Base-by-base conservation (phyloP, 2,329 filamentous ascomycete genomes). In the Cytospora chrysosperma region DNA sequence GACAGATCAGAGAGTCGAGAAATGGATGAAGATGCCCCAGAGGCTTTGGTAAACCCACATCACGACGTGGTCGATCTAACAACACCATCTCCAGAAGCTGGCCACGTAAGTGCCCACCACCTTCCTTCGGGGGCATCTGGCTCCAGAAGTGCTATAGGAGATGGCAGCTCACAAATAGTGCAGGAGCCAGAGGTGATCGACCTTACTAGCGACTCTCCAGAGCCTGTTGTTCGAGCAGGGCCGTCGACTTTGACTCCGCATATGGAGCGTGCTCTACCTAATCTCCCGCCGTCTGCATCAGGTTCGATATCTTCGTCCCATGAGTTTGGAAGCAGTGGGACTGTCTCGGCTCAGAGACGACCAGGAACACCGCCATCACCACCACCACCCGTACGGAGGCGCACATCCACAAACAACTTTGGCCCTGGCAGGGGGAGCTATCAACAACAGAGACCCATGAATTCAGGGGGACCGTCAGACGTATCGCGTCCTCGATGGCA, bases 401-500 rank as follows among this genome's bases (percentile, higher is more conserved):
- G 65, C 15, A 66, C 65, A 52, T 64, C 65, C 27, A 50, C 65
- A 9, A 66, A 65, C 8, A 54, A 56, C 15, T 58, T 52, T 47
- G 57, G 49, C 2, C 26, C 49, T 17, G 51, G 52, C 2, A 59
- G 56, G 53, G 53, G 40, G 13, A 32, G 7, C 53, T 40, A 32
- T 19, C 57, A 32, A 50, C 55, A 61, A n/a, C 56, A 56, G 13
- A 64, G 64, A 30, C 49, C 55, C 13, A 56, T 54, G 10, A 50
- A 56, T 26, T 30, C 57, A 50, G 57, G 67, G 21, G 59, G 65
- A 47, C 64, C 68, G 9, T 67, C 73, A 68, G 80, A 83, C 24
- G 78, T 90, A 66, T 76, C 83, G 21, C 77, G 93, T 49, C 93
- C 93, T 1, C 82, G 82, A 63, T 98, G 94, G 94, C 93, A 97